Conservation (phyloP, 495 filamentous ascomycete genomes). For the Hypoxylon subgilvum region DNA sequence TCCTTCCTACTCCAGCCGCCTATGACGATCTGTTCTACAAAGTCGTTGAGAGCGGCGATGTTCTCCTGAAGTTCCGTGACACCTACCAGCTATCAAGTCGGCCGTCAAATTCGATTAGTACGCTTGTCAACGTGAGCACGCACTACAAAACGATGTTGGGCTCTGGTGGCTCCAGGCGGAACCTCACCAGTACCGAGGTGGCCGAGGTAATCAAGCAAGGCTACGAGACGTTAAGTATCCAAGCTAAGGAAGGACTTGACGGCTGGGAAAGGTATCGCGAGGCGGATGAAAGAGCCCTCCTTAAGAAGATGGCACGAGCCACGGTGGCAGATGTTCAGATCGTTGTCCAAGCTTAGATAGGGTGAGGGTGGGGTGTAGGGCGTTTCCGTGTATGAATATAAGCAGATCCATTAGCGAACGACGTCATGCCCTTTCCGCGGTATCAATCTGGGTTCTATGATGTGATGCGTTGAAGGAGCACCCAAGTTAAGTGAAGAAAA, state of each 20-base stretch:
- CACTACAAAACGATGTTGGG: constrained; percentile 87
- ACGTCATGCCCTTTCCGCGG: no score
- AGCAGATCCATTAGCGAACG: background rate
- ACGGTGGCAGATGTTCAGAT: constrained; percentile 71
- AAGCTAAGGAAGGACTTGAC: constrained; percentile 81
- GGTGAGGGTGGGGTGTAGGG: background rate
- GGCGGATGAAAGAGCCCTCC: constrained; percentile 73
- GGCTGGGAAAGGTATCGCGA: constrained; percentile 78
- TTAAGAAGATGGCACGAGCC: constrained; percentile 84
- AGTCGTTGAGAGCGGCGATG: constrained; percentile 87
- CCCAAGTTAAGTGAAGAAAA: no score
- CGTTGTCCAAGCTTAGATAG: constrained; percentile 46
- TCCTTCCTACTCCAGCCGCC: constrained; percentile 84
- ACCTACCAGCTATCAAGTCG: constrained; percentile 65
- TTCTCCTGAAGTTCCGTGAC: constrained; percentile 81
- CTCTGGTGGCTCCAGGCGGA: constrained; percentile 62
- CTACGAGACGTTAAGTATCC: constrained; percentile 89
- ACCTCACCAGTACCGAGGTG: constrained; percentile 81
- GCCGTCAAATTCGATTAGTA: constrained; percentile 73
- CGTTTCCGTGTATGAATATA: background rate
- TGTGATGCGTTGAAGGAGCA: no score
- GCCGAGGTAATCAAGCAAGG: constrained; percentile 92
- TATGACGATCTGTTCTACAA: constrained; percentile 99
- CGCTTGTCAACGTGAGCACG: constrained; percentile 78
- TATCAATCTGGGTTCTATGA: no score